Percentiles rank a stretch among this genome's conserved stretches.
Conservation (phyloP, 352 stramenopile genomes). For the Pythium coloratum region DNA sequence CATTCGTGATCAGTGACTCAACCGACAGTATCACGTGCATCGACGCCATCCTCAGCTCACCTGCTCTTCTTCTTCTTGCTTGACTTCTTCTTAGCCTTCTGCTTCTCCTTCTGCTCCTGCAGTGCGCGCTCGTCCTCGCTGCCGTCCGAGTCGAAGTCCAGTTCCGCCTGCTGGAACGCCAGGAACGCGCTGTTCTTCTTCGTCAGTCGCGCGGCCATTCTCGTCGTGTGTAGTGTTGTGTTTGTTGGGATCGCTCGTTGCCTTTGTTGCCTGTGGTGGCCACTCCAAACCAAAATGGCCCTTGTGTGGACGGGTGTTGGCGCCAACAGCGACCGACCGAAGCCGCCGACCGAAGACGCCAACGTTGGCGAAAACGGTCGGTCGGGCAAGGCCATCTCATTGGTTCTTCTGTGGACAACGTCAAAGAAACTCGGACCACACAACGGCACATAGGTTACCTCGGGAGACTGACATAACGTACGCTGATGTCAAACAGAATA, state of each 20-base stretch:
- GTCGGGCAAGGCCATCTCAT: constrained; percentile 10
- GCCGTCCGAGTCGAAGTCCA: constrained; percentile 46
- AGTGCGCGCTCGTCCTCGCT: constrained; percentile 53
- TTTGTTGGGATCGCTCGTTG: neutral
- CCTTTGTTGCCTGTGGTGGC: constrained; percentile 5
- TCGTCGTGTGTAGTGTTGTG: neutral
- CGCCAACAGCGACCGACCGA: constrained; percentile 13
- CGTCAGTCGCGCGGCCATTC: constrained; percentile 22
- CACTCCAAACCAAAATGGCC: constrained; percentile 2
- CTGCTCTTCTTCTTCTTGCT: constrained; percentile 78
- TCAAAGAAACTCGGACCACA: constrained; percentile 13
- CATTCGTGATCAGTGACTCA: neutral
- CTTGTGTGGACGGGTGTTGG: constrained; percentile 2
- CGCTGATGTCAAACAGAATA: neutral
- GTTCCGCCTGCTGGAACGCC: constrained; percentile 52
- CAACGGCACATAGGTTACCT: constrained; percentile 15
- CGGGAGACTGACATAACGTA: constrained; percentile 11
- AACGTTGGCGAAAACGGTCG: constrained; percentile 14
- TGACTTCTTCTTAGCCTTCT: constrained; percentile 75
- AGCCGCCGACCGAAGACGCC: constrained; percentile 13
- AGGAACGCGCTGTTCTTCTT: constrained; percentile 76
- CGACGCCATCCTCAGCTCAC: constrained; percentile 17
- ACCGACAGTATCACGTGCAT: neutral
- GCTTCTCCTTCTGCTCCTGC: constrained; percentile 54
- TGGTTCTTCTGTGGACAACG: constrained; percentile 17